A percentile compares a stretch with the other conserved stretches of the same genome.
Evolutionary conservation across 805 yeast species (phyloP).

Genomic region (Candida qinlingensis): DNA sequence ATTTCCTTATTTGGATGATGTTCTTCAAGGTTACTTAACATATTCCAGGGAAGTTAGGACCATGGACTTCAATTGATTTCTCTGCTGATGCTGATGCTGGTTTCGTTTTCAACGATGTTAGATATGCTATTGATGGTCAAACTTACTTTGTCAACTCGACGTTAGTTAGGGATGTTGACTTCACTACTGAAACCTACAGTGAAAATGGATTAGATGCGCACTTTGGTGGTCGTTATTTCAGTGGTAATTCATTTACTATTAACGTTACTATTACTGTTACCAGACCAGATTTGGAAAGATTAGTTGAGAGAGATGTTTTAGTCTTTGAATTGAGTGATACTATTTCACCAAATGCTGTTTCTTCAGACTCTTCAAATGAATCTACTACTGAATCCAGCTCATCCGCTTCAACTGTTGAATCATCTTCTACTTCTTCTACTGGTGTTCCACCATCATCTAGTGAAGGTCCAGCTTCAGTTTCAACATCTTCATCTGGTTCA

Average conservation of each 20-base stretch:
- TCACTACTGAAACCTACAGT: neutral
- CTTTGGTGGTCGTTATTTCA: constrained; percentile 5
- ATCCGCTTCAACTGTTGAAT: neutral
- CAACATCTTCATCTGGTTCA: too few relatives aligned
- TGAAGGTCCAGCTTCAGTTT: neutral
- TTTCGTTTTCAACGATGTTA: constrained; percentile 1
- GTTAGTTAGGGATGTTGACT: neutral
- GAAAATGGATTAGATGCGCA: constrained; percentile 2
- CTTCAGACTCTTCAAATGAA: too few relatives aligned
- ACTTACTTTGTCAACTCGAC: constrained; percentile 4
- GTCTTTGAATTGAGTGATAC: constrained; percentile 2
- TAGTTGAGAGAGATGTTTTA: constrained; percentile 3
- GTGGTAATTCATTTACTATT: constrained; percentile 3
- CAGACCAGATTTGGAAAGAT: neutral
- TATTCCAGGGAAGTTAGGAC: constrained; percentile 19
- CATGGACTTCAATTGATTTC: constrained; percentile 16
- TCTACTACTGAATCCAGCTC: too few relatives aligned
- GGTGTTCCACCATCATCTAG: neutral
- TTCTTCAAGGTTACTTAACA: too few relatives aligned
- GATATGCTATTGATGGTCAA: constrained; percentile 1
- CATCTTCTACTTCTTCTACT: neutral
- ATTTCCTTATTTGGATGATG: too few relatives aligned
- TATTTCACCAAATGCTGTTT: constrained; percentile 1
- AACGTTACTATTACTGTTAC: constrained; percentile 2
- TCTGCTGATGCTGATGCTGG: constrained; percentile 1